Evolutionary conservation across 345 rosid genomes (phyloP).

Genomic region (Eucalyptus pauciflora): DNA sequence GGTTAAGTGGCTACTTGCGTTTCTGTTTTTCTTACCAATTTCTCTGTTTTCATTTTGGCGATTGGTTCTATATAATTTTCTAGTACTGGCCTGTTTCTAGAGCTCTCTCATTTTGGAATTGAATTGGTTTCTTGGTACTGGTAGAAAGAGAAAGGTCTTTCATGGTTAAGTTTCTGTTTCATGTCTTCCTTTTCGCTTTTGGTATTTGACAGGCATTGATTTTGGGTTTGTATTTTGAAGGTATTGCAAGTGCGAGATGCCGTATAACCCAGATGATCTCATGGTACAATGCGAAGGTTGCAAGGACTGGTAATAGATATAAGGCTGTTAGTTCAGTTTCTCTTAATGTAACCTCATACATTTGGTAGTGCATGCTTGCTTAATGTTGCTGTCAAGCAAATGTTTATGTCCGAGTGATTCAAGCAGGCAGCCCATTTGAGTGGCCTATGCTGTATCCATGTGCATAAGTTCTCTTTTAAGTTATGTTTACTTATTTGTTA

Average conservation of each 20-base stretch:
- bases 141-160: background rate
- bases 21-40: background rate
- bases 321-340: background rate
- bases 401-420: background rate
- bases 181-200: background rate
- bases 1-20: background rate
- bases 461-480: background rate
- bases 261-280: slow-evolving; percentile 84
- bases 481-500: background rate
- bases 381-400: background rate
- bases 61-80: background rate
- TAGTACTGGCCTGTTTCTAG: background rate
- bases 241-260: slow-evolving; percentile 93
- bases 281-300: slow-evolving; percentile 93
- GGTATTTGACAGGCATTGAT: background rate
- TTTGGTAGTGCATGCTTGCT: background rate
- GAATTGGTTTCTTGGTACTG: background rate
- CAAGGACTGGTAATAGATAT: slow-evolving; percentile 64
- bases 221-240: slow-evolving; percentile 16
- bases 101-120: background rate
- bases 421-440: background rate
- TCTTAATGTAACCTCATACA: background rate
- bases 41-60: background rate
- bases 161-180: background rate
- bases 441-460: background rate